Conservation (phyloP, 768 basidiomycete species). For the Coprinopsis sp. region DNA sequence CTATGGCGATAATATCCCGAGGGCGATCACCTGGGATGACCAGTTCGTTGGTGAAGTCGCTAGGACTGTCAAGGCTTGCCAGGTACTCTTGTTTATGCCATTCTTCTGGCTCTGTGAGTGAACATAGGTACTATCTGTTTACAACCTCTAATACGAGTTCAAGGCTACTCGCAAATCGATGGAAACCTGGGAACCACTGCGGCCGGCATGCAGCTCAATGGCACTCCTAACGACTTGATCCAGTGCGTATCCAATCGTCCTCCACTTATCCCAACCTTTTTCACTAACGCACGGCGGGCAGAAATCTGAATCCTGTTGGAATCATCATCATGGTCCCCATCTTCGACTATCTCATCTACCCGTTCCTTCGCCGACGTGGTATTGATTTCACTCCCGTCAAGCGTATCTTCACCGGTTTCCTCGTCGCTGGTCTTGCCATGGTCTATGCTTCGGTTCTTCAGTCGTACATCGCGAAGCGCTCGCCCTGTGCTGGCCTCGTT, state of each 20-base stretch:
- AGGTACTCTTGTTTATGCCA: conserved; percentile 50
- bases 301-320: conserved; percentile 46
- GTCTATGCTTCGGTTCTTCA: conserved; percentile 47
- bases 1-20: conserved; percentile 26
- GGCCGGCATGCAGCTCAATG: conserved; percentile 44
- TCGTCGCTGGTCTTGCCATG: conserved; percentile 50
- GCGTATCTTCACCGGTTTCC: conserved; percentile 47
- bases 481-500: conserved; percentile 40
- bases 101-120: conserved; percentile 43
- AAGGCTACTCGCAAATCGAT: conserved; percentile 49
- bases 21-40: conserved; percentile 49
- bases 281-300: conserved; percentile 5
- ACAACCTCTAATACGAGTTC: neutral
- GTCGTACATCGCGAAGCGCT: conserved; percentile 36
- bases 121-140: neutral
- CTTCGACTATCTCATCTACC: conserved; percentile 47
- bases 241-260: conserved; percentile 26
- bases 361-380: conserved; percentile 39
- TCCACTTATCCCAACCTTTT: neutral
- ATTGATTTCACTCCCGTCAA: conserved; percentile 52
- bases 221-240: conserved; percentile 47
- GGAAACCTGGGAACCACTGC: conserved; percentile 50
- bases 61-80: conserved; percentile 40
- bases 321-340: conserved; percentile 48
- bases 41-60: conserved; percentile 50